Conservation (phyloP, 1,139 yeast species). For the Magnusiomyces magnusii region DNA sequence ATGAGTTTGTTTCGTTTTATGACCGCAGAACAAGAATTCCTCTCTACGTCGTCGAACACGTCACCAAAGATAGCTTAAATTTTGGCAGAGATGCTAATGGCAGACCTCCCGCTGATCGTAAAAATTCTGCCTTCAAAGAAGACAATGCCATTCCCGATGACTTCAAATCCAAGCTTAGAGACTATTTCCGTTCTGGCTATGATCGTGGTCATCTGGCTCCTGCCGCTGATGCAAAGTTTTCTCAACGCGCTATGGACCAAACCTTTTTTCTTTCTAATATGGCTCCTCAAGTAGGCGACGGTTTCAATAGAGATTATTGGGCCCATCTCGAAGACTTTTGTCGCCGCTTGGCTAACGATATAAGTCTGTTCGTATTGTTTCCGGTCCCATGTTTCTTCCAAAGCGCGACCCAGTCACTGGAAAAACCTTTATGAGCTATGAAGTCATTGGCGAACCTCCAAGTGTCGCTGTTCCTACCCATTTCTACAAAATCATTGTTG, state of each 20-base stretch:
- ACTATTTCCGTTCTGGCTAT: slow-evolving; percentile 90
- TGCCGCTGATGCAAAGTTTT: slow-evolving; percentile 92
- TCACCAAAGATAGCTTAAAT: slow-evolving; percentile 64
- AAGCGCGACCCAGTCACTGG: slow-evolving; percentile 66
- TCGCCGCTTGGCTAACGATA: slow-evolving; percentile 65
- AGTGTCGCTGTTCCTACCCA: slow-evolving; percentile 96
- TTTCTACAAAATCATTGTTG: slow-evolving; percentile 83
- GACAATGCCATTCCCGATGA: slow-evolving; percentile 74
- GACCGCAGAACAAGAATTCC: slow-evolving; percentile 85
- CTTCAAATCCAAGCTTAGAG: slow-evolving; percentile 69
- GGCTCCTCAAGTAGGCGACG: slow-evolving; percentile 97
- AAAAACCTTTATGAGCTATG: slow-evolving; percentile 76
- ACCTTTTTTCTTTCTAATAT: slow-evolving; percentile 85
- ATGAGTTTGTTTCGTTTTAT: slow-evolving; percentile 77
- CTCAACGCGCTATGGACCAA: slow-evolving; percentile 89
- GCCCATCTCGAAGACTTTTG: slow-evolving; percentile 91
- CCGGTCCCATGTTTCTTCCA: slow-evolving; percentile 92
- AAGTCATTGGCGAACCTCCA: slow-evolving; percentile 96
- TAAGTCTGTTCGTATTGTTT: slow-evolving; percentile 71
- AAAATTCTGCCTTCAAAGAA: slow-evolving; percentile 74
- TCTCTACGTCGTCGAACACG: slow-evolving; percentile 85
- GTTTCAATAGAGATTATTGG: slow-evolving; percentile 96
- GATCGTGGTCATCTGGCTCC: slow-evolving; percentile 98
- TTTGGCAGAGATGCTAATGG: slow-evolving; percentile 38
- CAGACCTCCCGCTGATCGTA: slow-evolving; percentile 44